These are phyloP conservation scores for Aeschynomene evenia DNA, from an alignment of 306 rosid species.

Conservation along the genomic window DNA sequence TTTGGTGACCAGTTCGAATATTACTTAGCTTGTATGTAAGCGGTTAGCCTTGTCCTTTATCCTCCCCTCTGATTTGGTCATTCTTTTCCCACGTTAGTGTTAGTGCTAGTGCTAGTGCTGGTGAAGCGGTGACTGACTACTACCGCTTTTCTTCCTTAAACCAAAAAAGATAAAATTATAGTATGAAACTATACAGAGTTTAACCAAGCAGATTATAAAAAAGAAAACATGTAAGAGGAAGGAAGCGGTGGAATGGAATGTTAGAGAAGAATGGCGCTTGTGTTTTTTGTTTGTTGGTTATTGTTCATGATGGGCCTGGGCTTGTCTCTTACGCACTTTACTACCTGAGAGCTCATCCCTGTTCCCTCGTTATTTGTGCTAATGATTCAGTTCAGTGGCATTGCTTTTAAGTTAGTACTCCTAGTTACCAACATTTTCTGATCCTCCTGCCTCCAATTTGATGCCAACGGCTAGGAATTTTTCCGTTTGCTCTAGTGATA, in stretches of 20 bases:
- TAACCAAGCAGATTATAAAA: no score
- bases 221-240: background rate
- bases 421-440: background rate
- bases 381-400: background rate
- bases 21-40: background rate
- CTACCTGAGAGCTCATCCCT: background rate
- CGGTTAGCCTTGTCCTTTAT: conserved; percentile 20
- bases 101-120: background rate
- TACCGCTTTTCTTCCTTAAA: conserved; percentile 16
- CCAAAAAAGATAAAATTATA: no score
- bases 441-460: background rate
- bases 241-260: conserved; percentile 38
- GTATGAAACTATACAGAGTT: background rate
- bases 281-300: no score
- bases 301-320: no score
- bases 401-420: background rate
- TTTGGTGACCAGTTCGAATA: background rate
- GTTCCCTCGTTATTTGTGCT: background rate
- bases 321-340: background rate
- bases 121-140: conserved; percentile 23
- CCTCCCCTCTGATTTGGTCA: background rate
- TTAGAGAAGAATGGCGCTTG: conserved; percentile 23
- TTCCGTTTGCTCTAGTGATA: no score
- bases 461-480: background rate
- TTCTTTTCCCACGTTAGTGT: background rate